Conservation (phyloP, 805 yeast species). For the Ogataea minuta region DNA sequence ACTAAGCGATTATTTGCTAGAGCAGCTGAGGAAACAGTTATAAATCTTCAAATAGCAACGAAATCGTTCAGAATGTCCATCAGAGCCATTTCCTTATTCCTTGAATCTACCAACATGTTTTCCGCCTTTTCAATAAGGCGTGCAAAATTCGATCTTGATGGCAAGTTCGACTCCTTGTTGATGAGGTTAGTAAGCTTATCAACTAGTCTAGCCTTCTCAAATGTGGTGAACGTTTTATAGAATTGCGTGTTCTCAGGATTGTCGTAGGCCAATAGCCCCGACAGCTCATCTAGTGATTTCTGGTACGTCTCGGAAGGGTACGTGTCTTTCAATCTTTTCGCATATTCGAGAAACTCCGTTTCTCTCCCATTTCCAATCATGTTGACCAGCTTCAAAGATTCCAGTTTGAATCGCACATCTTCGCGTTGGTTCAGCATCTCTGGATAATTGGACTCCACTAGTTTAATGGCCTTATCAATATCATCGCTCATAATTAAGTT, state of each 20-base stretch:
- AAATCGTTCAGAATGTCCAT: conserved; percentile 48
- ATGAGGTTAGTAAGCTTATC: conserved; percentile 43
- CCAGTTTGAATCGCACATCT: conserved; percentile 39
- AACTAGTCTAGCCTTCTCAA: conserved; percentile 38
- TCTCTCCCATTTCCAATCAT: conserved; percentile 31
- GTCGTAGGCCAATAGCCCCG: conserved; percentile 51
- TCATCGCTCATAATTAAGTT: conserved; percentile 41
- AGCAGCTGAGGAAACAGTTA: conserved; percentile 32
- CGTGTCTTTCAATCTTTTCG: conserved; percentile 36
- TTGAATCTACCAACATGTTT: conserved; percentile 25
- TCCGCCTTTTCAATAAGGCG: conserved; percentile 11
- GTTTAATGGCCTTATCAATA: conserved; percentile 41
- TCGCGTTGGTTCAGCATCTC: conserved; percentile 33
- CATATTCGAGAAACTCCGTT: conserved; percentile 38
- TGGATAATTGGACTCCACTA: conserved; percentile 40
- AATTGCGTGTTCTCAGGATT: conserved; percentile 41
- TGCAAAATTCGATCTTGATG: conserved; percentile 22
- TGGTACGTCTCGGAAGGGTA: conserved; percentile 34
- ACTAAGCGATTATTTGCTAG: conserved; percentile 50
- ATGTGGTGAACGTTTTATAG: conserved; percentile 36
- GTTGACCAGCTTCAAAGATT: conserved; percentile 43
- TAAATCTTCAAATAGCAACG: conserved; percentile 28
- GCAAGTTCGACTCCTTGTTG: conserved; percentile 14
- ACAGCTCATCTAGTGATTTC: conserved; percentile 43
- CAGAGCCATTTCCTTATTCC: conserved; percentile 35